Conservation (phyloP, 345 rosid species). For the Ricinus communis region DNA sequence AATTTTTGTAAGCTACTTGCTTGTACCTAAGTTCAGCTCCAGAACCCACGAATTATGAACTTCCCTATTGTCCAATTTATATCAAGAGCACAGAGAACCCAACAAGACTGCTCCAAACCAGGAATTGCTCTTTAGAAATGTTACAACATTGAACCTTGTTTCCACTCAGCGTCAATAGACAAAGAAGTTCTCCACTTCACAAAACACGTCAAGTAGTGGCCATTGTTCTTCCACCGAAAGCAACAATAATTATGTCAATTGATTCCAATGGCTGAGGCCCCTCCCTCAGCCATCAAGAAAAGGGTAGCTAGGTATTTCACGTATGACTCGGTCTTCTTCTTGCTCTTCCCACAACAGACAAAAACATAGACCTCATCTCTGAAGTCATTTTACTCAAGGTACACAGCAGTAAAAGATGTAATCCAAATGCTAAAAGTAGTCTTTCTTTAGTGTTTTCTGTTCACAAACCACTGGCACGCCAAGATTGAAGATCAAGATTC, state of each 20-base stretch:
- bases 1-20: no score
- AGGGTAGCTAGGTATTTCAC: not conserved
- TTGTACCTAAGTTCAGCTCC: no score
- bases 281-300: not conserved
- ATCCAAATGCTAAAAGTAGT: not conserved
- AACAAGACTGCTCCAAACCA: no score
- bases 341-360: not conserved
- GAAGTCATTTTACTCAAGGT: not conserved
- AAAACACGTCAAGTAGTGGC: not conserved
- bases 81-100: no score
- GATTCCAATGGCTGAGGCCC: not conserved
- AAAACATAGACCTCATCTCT: not conserved
- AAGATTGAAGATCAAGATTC: not conserved
- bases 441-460: no score
- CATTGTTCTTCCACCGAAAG: constrained; percentile 10
- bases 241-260: not conserved
- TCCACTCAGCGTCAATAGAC: no score
- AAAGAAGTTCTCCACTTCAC: not conserved
- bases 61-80: no score
- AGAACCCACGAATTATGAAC: no score
- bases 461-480: not conserved
- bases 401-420: not conserved
- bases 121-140: no score
- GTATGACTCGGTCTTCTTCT: no score
- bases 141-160: no score